Base-by-base conservation (phyloP, 2,329 filamentous ascomycete genomes). In the Beauveria scarabaeidicola region DNA sequence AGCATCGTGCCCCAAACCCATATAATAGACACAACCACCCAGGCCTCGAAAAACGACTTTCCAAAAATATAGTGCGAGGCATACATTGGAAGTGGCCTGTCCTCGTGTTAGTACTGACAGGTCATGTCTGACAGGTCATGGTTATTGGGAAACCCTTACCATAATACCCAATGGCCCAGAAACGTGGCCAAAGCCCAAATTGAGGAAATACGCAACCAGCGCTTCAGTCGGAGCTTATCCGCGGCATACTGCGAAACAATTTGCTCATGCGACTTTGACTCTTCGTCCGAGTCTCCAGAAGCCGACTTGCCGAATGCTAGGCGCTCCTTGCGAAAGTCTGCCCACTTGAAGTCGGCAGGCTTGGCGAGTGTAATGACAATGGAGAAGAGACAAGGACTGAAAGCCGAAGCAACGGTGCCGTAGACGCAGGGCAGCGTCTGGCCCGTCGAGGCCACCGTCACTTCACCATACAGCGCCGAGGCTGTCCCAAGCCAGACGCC, bases 1-100 rank as follows among this genome's bases (percentile, higher is more conserved):
- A 82, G 66, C 72, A 81, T 73, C 0, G 78, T 81, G 0, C 69
- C 65, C 79, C 79, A 82, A 3, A 81, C 72, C 79, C 79, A 82
- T 32, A 82, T 76, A 17, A 82, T 77, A 0, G 74, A 73, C 0
- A 82, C 68, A 0, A 78, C 70, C 1, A 82, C 66, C 79, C 79
- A 82, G 0, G 77, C 79, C 1, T 70, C 68, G 52, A 77, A 82
- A 61, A 82, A 82, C 38, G 67, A 67, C 58, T 77, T 75, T 1
- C 70, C 69, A 62, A 81, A 81, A 0, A 81, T 68, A 59, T 81
- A 81, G 9, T 74, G 73, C 0, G 77, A 73, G 0, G 74, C 80
- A 63, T 82, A 82, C 78, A 82, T 82, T 0, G 79, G 79, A 48
- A 82, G 68, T 0, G 80, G 80, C 70, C 68, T 70, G 38, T 6